These are phyloP conservation scores for Avena sativa DNA, from an alignment of 176 grass and related monocot genomes.

Conservation along the genomic window DNA sequence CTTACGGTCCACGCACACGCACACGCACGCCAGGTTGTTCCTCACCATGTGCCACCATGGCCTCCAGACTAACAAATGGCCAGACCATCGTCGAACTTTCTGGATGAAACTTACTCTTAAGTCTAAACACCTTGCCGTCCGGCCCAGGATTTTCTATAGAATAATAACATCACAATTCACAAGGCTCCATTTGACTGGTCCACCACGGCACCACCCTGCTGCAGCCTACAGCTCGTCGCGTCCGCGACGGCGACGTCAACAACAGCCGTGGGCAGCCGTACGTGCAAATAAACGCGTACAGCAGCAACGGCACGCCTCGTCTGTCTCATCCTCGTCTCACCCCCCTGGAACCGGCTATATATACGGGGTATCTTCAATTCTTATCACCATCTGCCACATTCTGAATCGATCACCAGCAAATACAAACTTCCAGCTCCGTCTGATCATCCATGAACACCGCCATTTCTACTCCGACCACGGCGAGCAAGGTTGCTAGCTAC, in stretches of 20 bases:
- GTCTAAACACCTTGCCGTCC: not conserved
- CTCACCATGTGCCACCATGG: not conserved
- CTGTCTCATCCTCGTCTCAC: not conserved
- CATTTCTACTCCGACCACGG: not conserved
- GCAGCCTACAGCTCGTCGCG: not conserved
- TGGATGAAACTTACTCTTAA: not conserved
- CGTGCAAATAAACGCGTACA: not conserved
- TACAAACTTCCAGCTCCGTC: not conserved
- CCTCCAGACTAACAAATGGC: not conserved
- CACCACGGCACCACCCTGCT: not conserved
- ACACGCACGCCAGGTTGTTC: not conserved
- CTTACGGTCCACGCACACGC: not conserved
- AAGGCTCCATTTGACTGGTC: conserved; percentile 11
- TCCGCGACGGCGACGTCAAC: conserved; percentile 17
- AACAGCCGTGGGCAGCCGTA: not conserved
- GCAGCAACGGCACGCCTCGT: not conserved
- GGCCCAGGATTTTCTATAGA: not conserved
- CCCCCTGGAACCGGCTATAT: not conserved
- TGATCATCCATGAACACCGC: conserved; percentile 26
- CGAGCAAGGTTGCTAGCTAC: not conserved
- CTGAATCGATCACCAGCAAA: not conserved
- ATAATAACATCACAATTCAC: not conserved
- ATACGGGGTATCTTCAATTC: not conserved
- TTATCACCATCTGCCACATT: not conserved
- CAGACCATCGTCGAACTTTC: conserved; percentile 17